Conservation (phyloP, 805 yeast genomes). For the Tetrapisispora arboricola region DNA sequence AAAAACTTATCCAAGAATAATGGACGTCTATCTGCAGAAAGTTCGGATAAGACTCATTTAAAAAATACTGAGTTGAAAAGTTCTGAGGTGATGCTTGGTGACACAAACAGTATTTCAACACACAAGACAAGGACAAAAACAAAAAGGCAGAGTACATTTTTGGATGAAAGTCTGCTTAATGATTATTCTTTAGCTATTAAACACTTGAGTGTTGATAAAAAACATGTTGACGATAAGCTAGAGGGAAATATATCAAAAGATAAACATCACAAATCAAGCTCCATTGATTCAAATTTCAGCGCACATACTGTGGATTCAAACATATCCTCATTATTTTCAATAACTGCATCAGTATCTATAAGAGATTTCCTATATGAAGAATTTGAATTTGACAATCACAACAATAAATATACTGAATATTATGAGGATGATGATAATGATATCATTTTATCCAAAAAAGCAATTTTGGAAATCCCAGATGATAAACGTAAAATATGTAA, state of each 20-base stretch:
- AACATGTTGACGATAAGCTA: too few species aligned
- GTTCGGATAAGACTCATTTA: too few species aligned
- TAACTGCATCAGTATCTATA: constrained; percentile 9
- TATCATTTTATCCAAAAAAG: not conserved
- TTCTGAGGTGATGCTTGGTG: too few species aligned
- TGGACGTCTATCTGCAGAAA: not conserved
- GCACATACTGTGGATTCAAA: constrained; percentile 6
- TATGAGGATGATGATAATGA: not conserved
- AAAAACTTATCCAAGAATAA: not conserved
- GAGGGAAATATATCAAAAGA: not conserved
- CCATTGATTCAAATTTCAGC: not conserved
- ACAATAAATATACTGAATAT: not conserved
- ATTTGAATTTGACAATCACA: constrained; percentile 10
- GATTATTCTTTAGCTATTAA: constrained; percentile 22
- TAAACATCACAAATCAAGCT: not conserved
- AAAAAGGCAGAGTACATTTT: constrained; percentile 19
- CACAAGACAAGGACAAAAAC: constrained; percentile 1
- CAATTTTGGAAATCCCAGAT: constrained; percentile 2
- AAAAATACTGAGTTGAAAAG: too few species aligned
- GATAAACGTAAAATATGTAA: not conserved
- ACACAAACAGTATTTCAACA: too few species aligned
- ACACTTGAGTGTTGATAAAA: constrained; percentile 1
- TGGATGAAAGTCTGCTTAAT: constrained; percentile 20
- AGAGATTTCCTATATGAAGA: constrained; percentile 21
- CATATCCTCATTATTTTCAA: constrained; percentile 16